These are phyloP conservation scores for Akanthomyces lecanii DNA, from an alignment of 2,329 filamentous ascomycete species.

Conservation along the genomic window DNA sequence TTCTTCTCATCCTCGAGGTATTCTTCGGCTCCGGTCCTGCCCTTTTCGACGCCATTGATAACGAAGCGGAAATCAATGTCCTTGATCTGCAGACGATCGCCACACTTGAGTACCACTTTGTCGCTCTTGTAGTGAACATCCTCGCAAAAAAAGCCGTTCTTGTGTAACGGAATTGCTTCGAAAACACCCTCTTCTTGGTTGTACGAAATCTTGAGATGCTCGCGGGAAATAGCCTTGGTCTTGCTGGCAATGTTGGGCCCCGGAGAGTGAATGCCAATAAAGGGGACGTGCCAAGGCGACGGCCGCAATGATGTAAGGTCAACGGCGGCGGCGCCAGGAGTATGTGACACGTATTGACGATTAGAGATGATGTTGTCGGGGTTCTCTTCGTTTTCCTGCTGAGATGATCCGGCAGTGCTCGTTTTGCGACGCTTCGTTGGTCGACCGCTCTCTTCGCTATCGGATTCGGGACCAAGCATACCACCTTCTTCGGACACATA, in stretches of 20 bases:
- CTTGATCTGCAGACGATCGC: slow-evolving; percentile 67
- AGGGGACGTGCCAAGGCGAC: slow-evolving; percentile 57
- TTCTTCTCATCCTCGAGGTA: slow-evolving; percentile 29
- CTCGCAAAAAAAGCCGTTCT: slow-evolving; percentile 67
- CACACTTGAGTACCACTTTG: slow-evolving; percentile 56
- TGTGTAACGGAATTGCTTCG: slow-evolving; percentile 57
- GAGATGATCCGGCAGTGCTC: slow-evolving; percentile 40
- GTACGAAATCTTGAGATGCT: slow-evolving; percentile 70
- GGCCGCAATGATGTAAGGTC: slow-evolving; percentile 58
- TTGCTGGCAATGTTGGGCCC: slow-evolving; percentile 55
- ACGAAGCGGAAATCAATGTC: slow-evolving; percentile 64
- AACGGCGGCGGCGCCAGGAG: slow-evolving; percentile 54
- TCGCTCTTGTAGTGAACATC: slow-evolving; percentile 54
- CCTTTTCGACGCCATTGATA: slow-evolving; percentile 59
- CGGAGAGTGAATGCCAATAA: slow-evolving; percentile 69
- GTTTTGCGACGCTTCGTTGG: slow-evolving; percentile 45
- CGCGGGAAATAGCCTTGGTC: slow-evolving; percentile 69
- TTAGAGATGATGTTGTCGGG: slow-evolving; percentile 50
- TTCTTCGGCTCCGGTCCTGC: slow-evolving; percentile 56
- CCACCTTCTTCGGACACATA: slow-evolving; percentile 68
- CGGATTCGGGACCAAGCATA: slow-evolving; percentile 60
- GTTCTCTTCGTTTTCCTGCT: slow-evolving; percentile 40
- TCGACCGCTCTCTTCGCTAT: slow-evolving; percentile 47
- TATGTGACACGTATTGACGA: slow-evolving; percentile 57
- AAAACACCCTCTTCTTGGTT: slow-evolving; percentile 60